Conservation (phyloP, 2,329 filamentous ascomycete species). For the Harringtonia aguacate region DNA sequence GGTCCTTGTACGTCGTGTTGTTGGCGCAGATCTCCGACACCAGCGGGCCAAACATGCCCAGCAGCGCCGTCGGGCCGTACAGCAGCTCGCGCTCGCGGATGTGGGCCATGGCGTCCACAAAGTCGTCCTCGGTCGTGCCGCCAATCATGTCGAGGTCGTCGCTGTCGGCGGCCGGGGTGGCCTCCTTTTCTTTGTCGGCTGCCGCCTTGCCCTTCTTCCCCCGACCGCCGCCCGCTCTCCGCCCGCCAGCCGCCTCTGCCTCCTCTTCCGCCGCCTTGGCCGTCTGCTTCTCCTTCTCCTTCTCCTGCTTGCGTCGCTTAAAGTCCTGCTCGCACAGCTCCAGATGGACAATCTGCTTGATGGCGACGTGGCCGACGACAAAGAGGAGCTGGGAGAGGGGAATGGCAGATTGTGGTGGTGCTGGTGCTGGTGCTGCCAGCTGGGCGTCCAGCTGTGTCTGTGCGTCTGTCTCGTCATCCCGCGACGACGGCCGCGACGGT, state of each 20-base stretch:
- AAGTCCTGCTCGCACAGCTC: constrained; percentile 97
- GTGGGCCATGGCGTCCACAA: constrained; percentile 75
- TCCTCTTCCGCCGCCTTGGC: constrained; percentile 28
- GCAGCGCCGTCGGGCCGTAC: constrained; percentile 70
- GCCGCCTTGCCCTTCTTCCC: constrained; percentile 19
- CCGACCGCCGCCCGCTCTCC: constrained; percentile 19
- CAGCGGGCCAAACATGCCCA: constrained; percentile 84
- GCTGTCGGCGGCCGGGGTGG: constrained; percentile 15
- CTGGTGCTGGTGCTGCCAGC: constrained; percentile 1
- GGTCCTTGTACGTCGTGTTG: constrained; percentile 84
- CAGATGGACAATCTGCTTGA: constrained; percentile 97
- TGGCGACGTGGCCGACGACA: constrained; percentile 89
- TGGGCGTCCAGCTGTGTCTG: no score
- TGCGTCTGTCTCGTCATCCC: constrained; percentile 23
- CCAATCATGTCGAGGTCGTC: constrained; percentile 95
- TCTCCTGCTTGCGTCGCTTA: constrained; percentile 87
- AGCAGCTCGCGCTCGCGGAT: constrained; percentile 77
- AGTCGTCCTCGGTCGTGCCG: constrained; percentile 90
- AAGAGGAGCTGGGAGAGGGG: constrained; percentile 86
- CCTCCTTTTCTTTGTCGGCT: constrained; percentile 34
- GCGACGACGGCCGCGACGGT: constrained; percentile 34
- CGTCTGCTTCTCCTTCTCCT: constrained; percentile 49
- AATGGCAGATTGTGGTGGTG: constrained; percentile 27
- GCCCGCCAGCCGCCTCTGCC: not conserved
- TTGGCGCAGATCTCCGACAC: constrained; percentile 91